These are phyloP conservation scores for Acmispon strigosus DNA, from an alignment of 306 rosid genomes.

Conservation along the genomic window DNA sequence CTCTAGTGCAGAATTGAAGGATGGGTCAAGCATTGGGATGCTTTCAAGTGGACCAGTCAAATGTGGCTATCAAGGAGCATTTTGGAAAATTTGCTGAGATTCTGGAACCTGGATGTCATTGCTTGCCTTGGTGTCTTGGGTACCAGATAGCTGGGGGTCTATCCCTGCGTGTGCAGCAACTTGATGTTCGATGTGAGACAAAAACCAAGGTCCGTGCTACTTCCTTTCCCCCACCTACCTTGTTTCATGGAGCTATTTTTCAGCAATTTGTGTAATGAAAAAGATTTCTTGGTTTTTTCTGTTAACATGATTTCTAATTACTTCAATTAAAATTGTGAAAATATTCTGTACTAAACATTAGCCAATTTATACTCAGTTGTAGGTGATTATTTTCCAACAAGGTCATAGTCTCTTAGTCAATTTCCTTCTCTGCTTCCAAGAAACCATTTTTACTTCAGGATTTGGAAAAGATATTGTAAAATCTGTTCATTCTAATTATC, in stretches of 20 bases:
- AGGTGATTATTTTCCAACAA: not conserved
- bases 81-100: constrained; percentile 48
- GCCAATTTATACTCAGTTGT: not conserved
- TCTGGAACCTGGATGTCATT: constrained; percentile 68
- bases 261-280: not conserved
- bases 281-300: not conserved
- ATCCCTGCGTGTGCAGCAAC: constrained; percentile 59
- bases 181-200: constrained; percentile 58
- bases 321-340: not conserved
- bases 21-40: constrained; percentile 68
- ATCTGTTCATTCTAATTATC: not conserved
- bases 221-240: not conserved
- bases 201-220: constrained; percentile 50
- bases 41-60: constrained; percentile 55
- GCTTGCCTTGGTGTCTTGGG: constrained; percentile 68
- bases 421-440: constrained; percentile 8
- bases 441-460: constrained; percentile 1
- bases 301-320: not conserved
- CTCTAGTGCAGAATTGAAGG: constrained; percentile 28
- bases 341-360: not conserved
- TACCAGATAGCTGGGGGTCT: constrained; percentile 48
- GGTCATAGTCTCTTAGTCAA: not conserved
- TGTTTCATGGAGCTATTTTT: not conserved
- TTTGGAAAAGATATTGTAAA: not conserved
- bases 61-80: constrained; percentile 54